A percentile compares a stretch with the other conserved stretches of the same genome.
phyloP scores from a whole-genome alignment of 225 moss, liverwort and hornwort species.

The Climacium dendroides region DNA sequence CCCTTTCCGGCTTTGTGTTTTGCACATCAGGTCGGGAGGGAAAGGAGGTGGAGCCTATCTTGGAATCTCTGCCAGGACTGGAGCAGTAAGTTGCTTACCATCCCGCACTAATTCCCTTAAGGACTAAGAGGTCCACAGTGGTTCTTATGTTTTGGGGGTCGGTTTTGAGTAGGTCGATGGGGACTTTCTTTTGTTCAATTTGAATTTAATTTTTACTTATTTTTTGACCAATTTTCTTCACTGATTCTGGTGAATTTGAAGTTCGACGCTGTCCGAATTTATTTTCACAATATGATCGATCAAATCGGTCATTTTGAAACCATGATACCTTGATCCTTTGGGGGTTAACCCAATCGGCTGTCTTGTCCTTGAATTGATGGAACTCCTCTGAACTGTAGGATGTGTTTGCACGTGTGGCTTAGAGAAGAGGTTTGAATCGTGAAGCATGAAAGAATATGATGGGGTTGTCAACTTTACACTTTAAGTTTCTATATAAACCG shows the following conservation, averaged over 20 bases:
- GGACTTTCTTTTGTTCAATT: neutral
- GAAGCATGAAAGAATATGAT: neutral
- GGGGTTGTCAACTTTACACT: neutral
- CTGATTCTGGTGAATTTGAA: neutral
- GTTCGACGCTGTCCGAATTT: neutral
- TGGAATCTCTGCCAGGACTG: constrained; percentile 74
- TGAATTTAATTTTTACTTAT: neutral
- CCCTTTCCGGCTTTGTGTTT: neutral
- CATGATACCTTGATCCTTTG: neutral
- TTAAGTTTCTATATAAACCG: neutral
- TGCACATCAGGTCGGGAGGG: constrained; percentile 69
- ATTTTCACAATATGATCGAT: neutral
- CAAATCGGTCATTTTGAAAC: neutral
- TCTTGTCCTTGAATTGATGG: neutral
- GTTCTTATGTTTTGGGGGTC: neutral
- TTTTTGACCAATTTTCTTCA: neutral
- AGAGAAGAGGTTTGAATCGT: neutral
- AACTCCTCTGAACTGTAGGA: neutral
- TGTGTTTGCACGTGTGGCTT: neutral
- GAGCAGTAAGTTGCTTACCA: constrained; percentile 55
- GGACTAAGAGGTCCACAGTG: neutral
- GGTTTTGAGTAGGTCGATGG: neutral
- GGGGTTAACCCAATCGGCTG: neutral
- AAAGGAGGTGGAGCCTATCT: constrained; percentile 70
- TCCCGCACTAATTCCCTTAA: neutral